Percentiles rank a stretch among this genome's conserved stretches.
These are phyloP conservation scores for Venustampulla echinocandica DNA, from an alignment of 495 filamentous ascomycete species.

Conservation along the genomic window DNA sequence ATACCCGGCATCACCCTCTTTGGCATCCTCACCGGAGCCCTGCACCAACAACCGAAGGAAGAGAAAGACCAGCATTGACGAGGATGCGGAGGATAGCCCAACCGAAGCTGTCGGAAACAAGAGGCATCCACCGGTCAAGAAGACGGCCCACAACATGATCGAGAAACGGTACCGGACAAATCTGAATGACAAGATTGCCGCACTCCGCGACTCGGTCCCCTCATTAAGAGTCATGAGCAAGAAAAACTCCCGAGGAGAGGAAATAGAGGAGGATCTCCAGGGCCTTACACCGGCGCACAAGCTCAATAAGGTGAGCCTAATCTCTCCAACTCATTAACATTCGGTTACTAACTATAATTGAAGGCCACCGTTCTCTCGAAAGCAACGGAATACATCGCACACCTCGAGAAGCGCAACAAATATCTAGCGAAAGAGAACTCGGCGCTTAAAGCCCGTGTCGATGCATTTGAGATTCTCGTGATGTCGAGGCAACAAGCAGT, in stretches of 20 bases:
- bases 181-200: conserved; percentile 92
- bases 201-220: conserved; percentile 79
- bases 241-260: conserved; percentile 36
- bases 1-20: conserved; percentile 12
- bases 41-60: conserved; percentile 1
- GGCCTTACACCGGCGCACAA: conserved; percentile 77
- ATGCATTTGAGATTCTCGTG: conserved; percentile 59
- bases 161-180: conserved; percentile 96
- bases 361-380: conserved; percentile 60
- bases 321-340: background rate
- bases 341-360: background rate
- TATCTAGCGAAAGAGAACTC: conserved; percentile 71
- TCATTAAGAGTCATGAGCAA: conserved; percentile 71
- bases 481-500: conserved; percentile 25
- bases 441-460: conserved; percentile 57
- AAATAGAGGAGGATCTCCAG: conserved; percentile 67
- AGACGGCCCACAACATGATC: conserved; percentile 97
- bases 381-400: conserved; percentile 90
- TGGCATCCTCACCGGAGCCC: conserved; percentile 8
- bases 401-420: conserved; percentile 86
- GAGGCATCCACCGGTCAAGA: conserved; percentile 61
- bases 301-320: conserved; percentile 72
- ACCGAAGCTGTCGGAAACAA: conserved; percentile 12
- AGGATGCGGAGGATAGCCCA: conserved; percentile 17
- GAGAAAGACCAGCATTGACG: conserved; percentile 14